phyloP scores from a whole-genome alignment of 106 monocot species.

The Apostasia ramifera region DNA sequence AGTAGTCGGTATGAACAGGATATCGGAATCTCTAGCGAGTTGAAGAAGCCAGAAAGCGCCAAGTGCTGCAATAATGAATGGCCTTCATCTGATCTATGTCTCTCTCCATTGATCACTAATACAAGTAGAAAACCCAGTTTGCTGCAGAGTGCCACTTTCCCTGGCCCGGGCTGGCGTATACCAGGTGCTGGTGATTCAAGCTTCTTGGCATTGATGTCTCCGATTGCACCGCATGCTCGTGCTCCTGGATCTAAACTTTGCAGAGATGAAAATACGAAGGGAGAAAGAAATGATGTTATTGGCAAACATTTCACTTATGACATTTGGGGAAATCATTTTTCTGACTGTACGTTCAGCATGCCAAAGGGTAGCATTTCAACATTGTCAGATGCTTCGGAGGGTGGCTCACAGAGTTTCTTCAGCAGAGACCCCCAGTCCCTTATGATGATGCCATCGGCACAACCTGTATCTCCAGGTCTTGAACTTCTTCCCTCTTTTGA shows the following conservation, averaged over 20 bases:
- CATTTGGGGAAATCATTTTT: constrained; percentile 85
- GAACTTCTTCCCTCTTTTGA: constrained; percentile 22
- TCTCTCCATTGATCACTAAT: constrained; percentile 9
- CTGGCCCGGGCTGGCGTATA: constrained; percentile 14
- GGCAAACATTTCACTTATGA: constrained; percentile 59
- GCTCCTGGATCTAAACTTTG: constrained; percentile 72
- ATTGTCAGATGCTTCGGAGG: constrained; percentile 56
- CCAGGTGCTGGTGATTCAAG: constrained; percentile 10
- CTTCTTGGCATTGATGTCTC: constrained; percentile 30
- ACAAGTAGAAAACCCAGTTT: constrained; percentile 11
- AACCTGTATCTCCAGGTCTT: constrained; percentile 29
- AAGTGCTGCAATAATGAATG: constrained; percentile 1
- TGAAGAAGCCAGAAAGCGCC: constrained; percentile 10
- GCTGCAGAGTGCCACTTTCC: constrained; percentile 32
- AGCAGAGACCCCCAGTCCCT: constrained; percentile 71
- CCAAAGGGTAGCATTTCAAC: constrained; percentile 22
- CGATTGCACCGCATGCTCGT: constrained; percentile 60
- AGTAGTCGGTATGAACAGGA: constrained; percentile 13
- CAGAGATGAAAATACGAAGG: constrained; percentile 24
- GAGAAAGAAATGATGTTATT: constrained; percentile 10
- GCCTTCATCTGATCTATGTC: background rate
- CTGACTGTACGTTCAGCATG: constrained; percentile 29
- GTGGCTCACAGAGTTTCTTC: constrained; percentile 79
- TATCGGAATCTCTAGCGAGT: constrained; percentile 3
- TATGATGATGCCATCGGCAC: constrained; percentile 59